Percentiles rank a stretch among this genome's conserved stretches.
Conservation (phyloP, 1,284 basidiomycete genomes). For the Macrocybe sp. region DNA sequence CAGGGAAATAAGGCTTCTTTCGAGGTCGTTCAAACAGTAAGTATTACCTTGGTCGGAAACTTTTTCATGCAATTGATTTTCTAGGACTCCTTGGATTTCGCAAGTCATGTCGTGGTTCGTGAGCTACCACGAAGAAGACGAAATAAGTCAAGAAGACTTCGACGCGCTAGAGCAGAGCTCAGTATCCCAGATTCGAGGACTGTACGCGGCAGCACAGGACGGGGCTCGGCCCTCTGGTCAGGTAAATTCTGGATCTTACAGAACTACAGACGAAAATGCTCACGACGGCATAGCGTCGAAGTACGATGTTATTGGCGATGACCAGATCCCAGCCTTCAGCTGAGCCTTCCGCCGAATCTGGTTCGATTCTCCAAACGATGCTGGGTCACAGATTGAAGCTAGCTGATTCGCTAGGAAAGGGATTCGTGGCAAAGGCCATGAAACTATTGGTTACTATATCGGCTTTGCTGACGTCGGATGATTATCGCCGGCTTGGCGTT, state of each 20-base stretch:
- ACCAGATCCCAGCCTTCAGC: slow-evolving; percentile 10
- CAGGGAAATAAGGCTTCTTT: slow-evolving; percentile 55
- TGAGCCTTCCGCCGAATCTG: slow-evolving; percentile 8
- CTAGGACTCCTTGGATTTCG: slow-evolving; percentile 54
- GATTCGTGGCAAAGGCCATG: slow-evolving; percentile 41
- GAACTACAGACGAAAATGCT: neutral
- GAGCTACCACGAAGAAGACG: slow-evolving; percentile 30
- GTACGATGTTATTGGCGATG: slow-evolving; percentile 35
- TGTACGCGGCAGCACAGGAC: slow-evolving; percentile 48
- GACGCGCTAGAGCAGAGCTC: slow-evolving; percentile 40
- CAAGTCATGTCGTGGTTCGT: slow-evolving; percentile 49
- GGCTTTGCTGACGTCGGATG: slow-evolving; percentile 40
- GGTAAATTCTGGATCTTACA: slow-evolving; percentile 23
- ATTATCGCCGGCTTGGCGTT: slow-evolving; percentile 44
- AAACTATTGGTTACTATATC: slow-evolving; percentile 60
- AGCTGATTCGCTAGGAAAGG: slow-evolving; percentile 38
- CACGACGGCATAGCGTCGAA: slow-evolving; percentile 32
- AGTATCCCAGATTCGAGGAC: slow-evolving; percentile 38
- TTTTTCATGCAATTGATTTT: slow-evolving; percentile 1
- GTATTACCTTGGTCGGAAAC: slow-evolving; percentile 17
- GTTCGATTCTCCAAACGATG: slow-evolving; percentile 23
- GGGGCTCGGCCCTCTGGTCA: slow-evolving; percentile 37
- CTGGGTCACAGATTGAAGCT: slow-evolving; percentile 34
- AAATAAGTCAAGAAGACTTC: slow-evolving; percentile 27
- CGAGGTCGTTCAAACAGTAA: slow-evolving; percentile 57